Percentiles rank a stretch among this genome's conserved stretches.
Evolutionary conservation across 345 rosid species (phyloP).

Genomic region (Rhodomyrtus tomentosa): DNA sequence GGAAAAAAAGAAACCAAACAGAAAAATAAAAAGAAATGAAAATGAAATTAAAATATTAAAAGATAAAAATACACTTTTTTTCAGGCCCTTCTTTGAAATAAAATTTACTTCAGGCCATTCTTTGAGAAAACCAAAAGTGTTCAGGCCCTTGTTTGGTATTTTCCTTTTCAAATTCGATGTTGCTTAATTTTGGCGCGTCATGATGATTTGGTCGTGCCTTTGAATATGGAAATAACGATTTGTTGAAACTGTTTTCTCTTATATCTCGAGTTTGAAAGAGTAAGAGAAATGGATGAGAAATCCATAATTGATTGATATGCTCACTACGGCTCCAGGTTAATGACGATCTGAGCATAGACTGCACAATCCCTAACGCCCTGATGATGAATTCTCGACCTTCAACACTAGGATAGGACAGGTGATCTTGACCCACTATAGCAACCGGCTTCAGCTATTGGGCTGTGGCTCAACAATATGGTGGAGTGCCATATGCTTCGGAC

Average conservation of each 20-base stretch:
- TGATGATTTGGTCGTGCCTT: neutral
- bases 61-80: too few species aligned
- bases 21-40: too few species aligned
- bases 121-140: too few species aligned
- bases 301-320: neutral
- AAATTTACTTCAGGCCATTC: too few species aligned
- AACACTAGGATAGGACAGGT: constrained; percentile 51
- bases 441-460: constrained; percentile 30
- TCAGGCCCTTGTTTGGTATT: too few species aligned
- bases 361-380: constrained; percentile 51
- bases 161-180: too few species aligned
- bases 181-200: accelerated
- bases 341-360: constrained; percentile 89
- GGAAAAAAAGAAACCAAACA: too few species aligned
- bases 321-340: constrained; percentile 42
- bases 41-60: too few species aligned
- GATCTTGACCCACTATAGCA: too few species aligned
- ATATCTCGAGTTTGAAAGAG: neutral
- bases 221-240: neutral
- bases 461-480: constrained; percentile 31
- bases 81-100: too few species aligned
- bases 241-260: neutral
- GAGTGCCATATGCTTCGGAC: constrained; percentile 25
- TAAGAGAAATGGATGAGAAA: neutral
- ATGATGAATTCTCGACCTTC: constrained; percentile 43